These are phyloP conservation scores for Fraxinus cuspidata DNA, from an alignment of 257 asterid genomes.

Conservation along the genomic window DNA sequence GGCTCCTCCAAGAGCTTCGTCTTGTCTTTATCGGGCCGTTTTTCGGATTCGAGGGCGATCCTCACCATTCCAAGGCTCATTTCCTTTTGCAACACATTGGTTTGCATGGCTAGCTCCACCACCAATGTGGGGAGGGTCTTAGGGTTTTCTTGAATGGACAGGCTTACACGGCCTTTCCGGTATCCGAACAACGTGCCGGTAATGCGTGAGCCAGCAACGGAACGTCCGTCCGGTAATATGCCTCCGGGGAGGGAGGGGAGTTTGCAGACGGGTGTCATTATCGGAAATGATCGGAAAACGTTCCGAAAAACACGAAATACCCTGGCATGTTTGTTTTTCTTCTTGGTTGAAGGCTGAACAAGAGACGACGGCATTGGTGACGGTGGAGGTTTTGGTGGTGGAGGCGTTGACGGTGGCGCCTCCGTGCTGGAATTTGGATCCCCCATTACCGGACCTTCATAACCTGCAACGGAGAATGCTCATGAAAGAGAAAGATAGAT, in stretches of 20 bases:
- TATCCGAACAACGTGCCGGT: conserved; percentile 48
- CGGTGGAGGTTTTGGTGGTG: conserved; percentile 22
- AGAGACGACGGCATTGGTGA: conserved; percentile 29
- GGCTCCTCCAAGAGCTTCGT: conserved; percentile 45
- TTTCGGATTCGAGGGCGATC: conserved; percentile 46
- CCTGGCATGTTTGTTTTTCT: conserved; percentile 21
- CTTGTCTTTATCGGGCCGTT: conserved; percentile 34
- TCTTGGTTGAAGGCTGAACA: conserved; percentile 35
- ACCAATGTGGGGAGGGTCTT: conserved; percentile 41
- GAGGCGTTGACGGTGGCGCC: neutral
- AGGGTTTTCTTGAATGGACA: conserved; percentile 46
- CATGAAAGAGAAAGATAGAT: conserved; percentile 14
- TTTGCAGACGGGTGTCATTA: conserved; percentile 40
- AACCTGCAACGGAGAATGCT: conserved; percentile 40
- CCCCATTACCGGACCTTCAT: conserved; percentile 42
- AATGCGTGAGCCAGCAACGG: conserved; percentile 17
- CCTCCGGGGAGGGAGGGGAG: conserved; percentile 42
- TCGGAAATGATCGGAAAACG: conserved; percentile 47
- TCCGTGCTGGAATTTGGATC: conserved; percentile 29
- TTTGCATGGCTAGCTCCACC: conserved; percentile 49
- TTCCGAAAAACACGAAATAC: conserved; percentile 36
- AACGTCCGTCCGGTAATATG: conserved; percentile 11
- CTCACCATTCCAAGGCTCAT: conserved; percentile 51
- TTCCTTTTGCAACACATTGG: conserved; percentile 38
- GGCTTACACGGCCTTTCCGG: conserved; percentile 41